Evolutionary conservation across 306 rosid species (phyloP), one percentile per base, ranked within the genome.

Genomic region (Pyrus betulifolia): DNA sequence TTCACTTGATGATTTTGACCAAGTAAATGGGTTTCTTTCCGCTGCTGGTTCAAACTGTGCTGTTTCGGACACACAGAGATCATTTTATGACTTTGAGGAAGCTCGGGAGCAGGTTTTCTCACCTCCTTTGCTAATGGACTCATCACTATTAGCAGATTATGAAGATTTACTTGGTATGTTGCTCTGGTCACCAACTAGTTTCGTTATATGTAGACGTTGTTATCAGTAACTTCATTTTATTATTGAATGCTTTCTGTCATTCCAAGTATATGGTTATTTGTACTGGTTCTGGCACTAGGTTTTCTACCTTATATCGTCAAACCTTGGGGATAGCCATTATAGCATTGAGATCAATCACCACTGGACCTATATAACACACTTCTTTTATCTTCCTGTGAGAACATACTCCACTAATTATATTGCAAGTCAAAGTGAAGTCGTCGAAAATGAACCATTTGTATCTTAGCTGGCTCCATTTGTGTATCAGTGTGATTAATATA

Each of bases 131-230:
- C 85, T 96, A 78, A 88, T 89, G 90, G 97, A 93, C 74, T 59
- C 97, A 3, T 88, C 96, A 40, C 88, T 89, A 76, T 75, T 91
- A 70, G 82, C 84, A 21, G 97, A 95, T 88, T 96, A 89, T 64
- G 99, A 96, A 79, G 99, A 95, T 78, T 88, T 96, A 71, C 93
- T 92, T 66, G 99, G 99, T 96, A 89, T 76, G 97, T 84, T 82
- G 68, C 70, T 49, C 75, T 79, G 74, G 64, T 59, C 72, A 25
- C 80, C 21, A 68, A 42, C 66, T 81, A 52, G 80, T 74, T 15
- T 58, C 52, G 46, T 68, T 71, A 25, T 73, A 54, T 77, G 66
- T 70, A 74, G 31, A 17, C 35, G 64, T 71, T 46, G 30, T 77
- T 71, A 19, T 55, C 64, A 54, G 65, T 62, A 38, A 72, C 65